Evolutionary conservation across 2,329 filamentous ascomycete species (phyloP).

Genomic region (Cadophora sp.): DNA sequence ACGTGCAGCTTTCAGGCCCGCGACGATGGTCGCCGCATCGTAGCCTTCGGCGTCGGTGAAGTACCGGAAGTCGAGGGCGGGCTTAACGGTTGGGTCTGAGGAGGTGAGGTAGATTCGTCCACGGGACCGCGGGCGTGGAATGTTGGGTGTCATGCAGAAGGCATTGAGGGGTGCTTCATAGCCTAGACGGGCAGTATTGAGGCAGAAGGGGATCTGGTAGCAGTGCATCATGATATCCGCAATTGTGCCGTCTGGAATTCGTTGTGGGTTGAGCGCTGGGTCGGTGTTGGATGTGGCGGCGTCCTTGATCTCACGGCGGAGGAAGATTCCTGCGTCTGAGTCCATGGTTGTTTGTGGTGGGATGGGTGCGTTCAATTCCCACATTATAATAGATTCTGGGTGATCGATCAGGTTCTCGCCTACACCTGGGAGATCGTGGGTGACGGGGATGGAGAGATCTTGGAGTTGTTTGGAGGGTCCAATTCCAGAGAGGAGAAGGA

Average conservation of each 20-base stretch:
- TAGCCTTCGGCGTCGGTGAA: conserved; percentile 63
- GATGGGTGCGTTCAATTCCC: conserved; percentile 51
- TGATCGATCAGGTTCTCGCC: conserved; percentile 48
- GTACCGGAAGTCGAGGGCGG: conserved; percentile 62
- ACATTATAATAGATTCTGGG: conserved; percentile 55
- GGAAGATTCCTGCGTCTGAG: conserved; percentile 62
- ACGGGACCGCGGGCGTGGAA: conserved; percentile 66
- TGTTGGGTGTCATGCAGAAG: conserved; percentile 61
- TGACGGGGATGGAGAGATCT: conserved; percentile 44
- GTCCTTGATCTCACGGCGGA: conserved; percentile 77
- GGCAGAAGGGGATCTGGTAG: conserved; percentile 92
- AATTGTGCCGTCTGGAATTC: conserved; percentile 70
- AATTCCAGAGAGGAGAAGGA: conserved; percentile 50
- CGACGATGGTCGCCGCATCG: conserved; percentile 56
- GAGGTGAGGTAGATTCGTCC: conserved; percentile 64
- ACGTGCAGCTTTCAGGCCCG: conserved; percentile 46
- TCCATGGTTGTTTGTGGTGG: conserved; percentile 58
- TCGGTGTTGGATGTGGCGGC: conserved; percentile 61
- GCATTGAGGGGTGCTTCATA: conserved; percentile 61
- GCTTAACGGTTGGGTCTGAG: conserved; percentile 49
- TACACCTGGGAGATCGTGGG: conserved; percentile 45
- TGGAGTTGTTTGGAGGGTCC: conserved; percentile 44
- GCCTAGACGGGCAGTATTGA: conserved; percentile 83
- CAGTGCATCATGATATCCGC: conserved; percentile 96
- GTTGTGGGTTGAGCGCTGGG: conserved; percentile 44